Percentiles rank a stretch among this genome's conserved stretches.
These are phyloP conservation scores for Yarrowia bubula DNA, from an alignment of 805 yeast species.

Conservation along the genomic window DNA sequence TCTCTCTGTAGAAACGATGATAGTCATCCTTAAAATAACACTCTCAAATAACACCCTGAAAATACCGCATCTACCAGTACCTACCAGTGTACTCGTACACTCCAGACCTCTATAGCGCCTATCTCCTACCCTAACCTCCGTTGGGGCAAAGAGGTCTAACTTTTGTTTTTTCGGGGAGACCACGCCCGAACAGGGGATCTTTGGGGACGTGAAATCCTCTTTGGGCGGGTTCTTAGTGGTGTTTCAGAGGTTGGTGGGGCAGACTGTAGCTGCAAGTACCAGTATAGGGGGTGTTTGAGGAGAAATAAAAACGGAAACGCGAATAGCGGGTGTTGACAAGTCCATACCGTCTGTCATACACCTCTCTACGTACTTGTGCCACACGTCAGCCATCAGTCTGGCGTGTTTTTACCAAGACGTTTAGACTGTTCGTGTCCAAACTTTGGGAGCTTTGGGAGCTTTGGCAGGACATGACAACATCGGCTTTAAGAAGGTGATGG, in stretches of 20 bases:
- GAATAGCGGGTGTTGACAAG: not conserved
- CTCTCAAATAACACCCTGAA: too few relatives aligned
- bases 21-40: too few relatives aligned
- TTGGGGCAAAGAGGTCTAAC: constrained; percentile 4
- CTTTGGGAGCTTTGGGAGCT: constrained; percentile 1
- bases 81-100: too few relatives aligned
- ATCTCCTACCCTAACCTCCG: constrained; percentile 4
- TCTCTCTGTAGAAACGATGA: too few relatives aligned
- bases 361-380: not conserved
- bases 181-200: constrained; percentile 5
- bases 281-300: not conserved
- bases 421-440: constrained; percentile 6
- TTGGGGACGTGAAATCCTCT: not conserved
- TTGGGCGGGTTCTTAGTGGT: not conserved
- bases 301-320: not conserved
- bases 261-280: not conserved
- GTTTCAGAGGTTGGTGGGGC: not conserved
- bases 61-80: not conserved
- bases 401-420: not conserved
- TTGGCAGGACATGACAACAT: not conserved
- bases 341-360: not conserved
- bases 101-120: too few relatives aligned
- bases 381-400: not conserved
- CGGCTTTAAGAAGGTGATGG: not conserved
- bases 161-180: not conserved